Evolutionary conservation across 352 stramenopile species (phyloP).

Genomic region (Sclerospora graminicola): DNA sequence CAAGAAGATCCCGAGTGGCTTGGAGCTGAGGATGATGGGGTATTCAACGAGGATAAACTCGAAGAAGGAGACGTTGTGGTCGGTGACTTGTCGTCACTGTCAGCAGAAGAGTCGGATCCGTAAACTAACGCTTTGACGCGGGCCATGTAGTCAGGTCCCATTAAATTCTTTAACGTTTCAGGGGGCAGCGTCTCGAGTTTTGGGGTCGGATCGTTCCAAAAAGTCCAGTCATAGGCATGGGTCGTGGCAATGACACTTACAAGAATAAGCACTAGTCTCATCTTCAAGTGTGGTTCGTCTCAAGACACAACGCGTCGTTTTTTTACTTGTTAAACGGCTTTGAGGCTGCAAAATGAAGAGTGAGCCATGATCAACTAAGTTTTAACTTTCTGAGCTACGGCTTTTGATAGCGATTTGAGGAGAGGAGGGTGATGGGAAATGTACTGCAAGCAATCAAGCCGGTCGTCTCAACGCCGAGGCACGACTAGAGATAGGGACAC

Average conservation of each 20-base stretch:
- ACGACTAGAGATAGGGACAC: no score
- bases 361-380: no score
- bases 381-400: no score
- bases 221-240: constrained; percentile 22
- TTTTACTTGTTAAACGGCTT: no score
- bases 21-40: not conserved
- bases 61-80: not conserved
- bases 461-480: no score
- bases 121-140: constrained; percentile 11
- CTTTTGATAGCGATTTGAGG: not conserved
- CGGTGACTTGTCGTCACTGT: not conserved
- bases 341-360: no score
- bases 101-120: constrained; percentile 1
- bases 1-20: constrained; percentile 2
- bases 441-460: no score
- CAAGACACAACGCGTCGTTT: no score
- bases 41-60: not conserved
- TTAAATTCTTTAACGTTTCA: constrained; percentile 11
- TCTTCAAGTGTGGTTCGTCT: no score
- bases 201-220: constrained; percentile 15
- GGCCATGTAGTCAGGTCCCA: constrained; percentile 23
- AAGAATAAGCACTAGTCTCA: no score
- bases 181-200: constrained; percentile 11
- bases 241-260: no score
- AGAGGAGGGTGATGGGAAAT: no score